Evolutionary conservation across 768 basidiomycete genomes (phyloP), one percentile per base, ranked within the genome.

Genomic region (Pulveroboletus frians): DNA sequence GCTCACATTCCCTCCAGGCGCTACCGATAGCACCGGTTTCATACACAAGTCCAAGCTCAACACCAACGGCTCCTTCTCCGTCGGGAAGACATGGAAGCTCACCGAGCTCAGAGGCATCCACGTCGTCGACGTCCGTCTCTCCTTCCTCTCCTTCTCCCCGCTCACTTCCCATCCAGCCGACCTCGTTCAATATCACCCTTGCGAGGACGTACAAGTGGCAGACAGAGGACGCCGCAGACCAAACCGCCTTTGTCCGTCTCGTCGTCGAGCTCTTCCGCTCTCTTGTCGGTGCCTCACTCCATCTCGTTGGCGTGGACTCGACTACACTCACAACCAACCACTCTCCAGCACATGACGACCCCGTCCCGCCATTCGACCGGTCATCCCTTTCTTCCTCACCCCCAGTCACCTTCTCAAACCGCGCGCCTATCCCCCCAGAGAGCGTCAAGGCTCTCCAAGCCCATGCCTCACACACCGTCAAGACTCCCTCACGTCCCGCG

Each of bases 21-120:
- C 83, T 4, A 71, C 65, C 51, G 78, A 78, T 55, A 81, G 83
- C 21, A 69, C 73, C 40, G 84, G 84, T 1, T 81, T 84, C 65
- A 79, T 99, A 17, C 94, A 99, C 78, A 99, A 99, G 71, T 92
- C 94, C 2, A 98, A 98, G 71, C 73, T 91, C 55, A 98, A 99
- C 65, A 84, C 85, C 37, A 98, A 97, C 63, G 86, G 89, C 30
- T 80, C 91, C 0, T 98, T 95, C 69, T 96, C 92, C 8, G 91
- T 98, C 41, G 96, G 96, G 6, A 99, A 99, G 73, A 92, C 95
- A 2, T 99, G 96, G 96, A 78, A 73, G 51, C 70, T 98, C 42
- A 66, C 80, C 36, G 94, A 97, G 67, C 75, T 98, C 58, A 79
- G 88, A 53, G 81, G 72, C 34, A 64, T 99, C 39, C 85, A 94